These are phyloP conservation scores for Xanthoparmelia taractica DNA, from an alignment of 495 filamentous ascomycete genomes.

Conservation along the genomic window DNA sequence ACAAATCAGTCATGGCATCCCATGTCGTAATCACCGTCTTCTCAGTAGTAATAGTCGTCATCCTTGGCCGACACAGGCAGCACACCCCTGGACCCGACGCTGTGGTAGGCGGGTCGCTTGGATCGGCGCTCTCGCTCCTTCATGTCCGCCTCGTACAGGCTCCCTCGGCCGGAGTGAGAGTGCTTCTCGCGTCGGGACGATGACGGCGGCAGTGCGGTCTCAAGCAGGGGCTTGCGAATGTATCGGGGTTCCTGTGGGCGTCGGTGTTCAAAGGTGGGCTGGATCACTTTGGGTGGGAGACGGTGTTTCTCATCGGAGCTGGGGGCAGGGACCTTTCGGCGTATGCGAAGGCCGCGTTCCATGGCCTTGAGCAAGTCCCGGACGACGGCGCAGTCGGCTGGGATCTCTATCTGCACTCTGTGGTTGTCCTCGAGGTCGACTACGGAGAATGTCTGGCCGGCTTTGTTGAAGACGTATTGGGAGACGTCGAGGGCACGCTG, in stretches of 20 bases:
- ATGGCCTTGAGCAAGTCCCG: constrained; percentile 43
- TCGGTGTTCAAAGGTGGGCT: neutral
- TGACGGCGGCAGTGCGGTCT: constrained; percentile 11
- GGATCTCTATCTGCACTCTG: constrained; percentile 43
- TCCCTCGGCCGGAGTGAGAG: constrained; percentile 16
- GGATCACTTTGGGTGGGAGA: constrained; percentile 28
- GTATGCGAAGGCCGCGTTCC: constrained; percentile 40
- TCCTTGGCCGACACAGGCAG: constrained; percentile 19
- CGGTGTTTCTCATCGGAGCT: constrained; percentile 41
- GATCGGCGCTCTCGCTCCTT: constrained; percentile 17
- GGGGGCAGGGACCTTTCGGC: constrained; percentile 29
- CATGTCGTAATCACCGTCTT: neutral
- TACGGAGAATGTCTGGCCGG: constrained; percentile 41
- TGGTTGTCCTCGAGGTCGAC: constrained; percentile 41
- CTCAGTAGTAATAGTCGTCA: constrained; percentile 3
- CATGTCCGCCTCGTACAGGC: constrained; percentile 23
- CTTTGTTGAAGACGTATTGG: constrained; percentile 43
- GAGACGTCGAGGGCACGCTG: constrained; percentile 40
- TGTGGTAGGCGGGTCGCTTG: constrained; percentile 8
- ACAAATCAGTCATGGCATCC: neutral
- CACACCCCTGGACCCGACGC: neutral
- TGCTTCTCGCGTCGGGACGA: constrained; percentile 14
- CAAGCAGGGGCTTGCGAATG: constrained; percentile 13
- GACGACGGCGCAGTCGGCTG: constrained; percentile 33
- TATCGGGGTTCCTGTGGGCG: constrained; percentile 15